Conservation (phyloP, 495 filamentous ascomycete species). For the Podospora australis region DNA sequence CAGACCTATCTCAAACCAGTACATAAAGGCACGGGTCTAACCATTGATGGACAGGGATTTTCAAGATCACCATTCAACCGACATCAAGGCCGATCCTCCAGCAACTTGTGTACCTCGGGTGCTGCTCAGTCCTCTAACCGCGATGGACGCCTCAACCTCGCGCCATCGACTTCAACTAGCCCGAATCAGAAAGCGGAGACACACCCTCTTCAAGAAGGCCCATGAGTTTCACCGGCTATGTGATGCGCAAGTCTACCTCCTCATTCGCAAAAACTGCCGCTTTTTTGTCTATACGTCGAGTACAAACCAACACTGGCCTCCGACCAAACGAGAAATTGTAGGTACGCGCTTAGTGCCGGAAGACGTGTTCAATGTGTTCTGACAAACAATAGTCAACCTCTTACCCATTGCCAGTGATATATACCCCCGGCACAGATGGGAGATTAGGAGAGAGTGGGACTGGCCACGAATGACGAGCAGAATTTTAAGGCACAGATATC, state of each 20-base stretch:
- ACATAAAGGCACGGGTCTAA: no score
- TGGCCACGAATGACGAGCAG: no score
- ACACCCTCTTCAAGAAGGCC: not conserved
- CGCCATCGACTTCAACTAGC: not conserved
- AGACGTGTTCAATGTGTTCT: not conserved
- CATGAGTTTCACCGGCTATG: not conserved
- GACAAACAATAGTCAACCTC: not conserved
- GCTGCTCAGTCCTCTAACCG: no score
- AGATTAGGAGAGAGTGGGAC: no score
- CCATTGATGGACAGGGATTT: no score
- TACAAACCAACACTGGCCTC: not conserved
- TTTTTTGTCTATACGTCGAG: not conserved
- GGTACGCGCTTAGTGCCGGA: not conserved
- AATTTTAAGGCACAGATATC: no score
- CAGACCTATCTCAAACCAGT: no score
- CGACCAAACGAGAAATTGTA: not conserved
- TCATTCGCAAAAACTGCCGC: not conserved
- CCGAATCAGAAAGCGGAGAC: not conserved
- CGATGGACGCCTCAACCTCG: no score
- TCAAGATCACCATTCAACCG: no score
- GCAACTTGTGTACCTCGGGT: no score
- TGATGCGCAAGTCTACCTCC: not conserved
- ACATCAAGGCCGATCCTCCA: no score
- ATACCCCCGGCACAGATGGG: not conserved
- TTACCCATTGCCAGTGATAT: not conserved